Conservation (phyloP, 2,329 filamentous ascomycete species). For the Monosporascus sp. region DNA sequence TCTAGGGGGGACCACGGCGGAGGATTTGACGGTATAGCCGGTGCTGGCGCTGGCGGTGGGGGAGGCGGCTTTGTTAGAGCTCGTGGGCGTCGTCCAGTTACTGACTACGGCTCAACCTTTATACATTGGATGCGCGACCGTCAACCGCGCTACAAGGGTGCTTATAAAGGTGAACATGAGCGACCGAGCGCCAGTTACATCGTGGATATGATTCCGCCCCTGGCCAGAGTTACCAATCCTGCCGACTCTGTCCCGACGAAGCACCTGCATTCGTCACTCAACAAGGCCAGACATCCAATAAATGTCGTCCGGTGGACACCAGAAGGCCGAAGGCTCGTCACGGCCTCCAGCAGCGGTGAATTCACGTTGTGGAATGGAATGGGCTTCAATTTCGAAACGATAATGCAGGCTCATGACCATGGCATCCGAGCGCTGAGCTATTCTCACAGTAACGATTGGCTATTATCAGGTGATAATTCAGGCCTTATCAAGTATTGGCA, state of each 20-base stretch:
- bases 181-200: conserved; percentile 85
- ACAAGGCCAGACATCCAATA: conserved; percentile 96
- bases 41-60: conserved; percentile 32
- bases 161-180: conserved; percentile 70
- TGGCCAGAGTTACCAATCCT: conserved; percentile 66
- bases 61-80: conserved; percentile 40
- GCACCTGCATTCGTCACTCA: conserved; percentile 94
- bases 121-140: conserved; percentile 88
- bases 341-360: conserved; percentile 91
- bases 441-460: conserved; percentile 94
- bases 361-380: conserved; percentile 99
- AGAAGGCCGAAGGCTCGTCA: conserved; percentile 84
- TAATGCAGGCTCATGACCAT: conserved; percentile 94
- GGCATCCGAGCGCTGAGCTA: conserved; percentile 80
- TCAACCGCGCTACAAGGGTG: conserved; percentile 67
- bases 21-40: conserved; percentile 32
- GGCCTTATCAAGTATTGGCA: conserved; percentile 98
- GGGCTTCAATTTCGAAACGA: conserved; percentile 98
- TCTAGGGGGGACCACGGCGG: conserved; percentile 46
- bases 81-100: conserved; percentile 63
- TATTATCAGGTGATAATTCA: conserved; percentile 91
- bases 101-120: conserved; percentile 86
- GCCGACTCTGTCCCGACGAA: conserved; percentile 90
- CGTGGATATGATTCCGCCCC: conserved; percentile 84
- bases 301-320: conserved; percentile 98